phyloP scores from a whole-genome alignment of 768 basidiomycete genomes.

The Lanmaoa pseudosensibilis region DNA sequence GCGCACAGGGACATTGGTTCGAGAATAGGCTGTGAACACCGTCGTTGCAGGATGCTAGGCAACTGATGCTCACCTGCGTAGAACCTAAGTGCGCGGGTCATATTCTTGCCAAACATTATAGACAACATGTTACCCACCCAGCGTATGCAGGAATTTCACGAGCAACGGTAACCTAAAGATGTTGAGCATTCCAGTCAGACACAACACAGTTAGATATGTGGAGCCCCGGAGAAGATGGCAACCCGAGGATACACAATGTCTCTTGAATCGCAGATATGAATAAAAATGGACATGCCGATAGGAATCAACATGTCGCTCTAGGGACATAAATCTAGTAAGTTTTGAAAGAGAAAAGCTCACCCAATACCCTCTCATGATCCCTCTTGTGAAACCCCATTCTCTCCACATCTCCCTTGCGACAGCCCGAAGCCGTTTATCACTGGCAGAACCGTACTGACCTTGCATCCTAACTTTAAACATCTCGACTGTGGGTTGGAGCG shows the following conservation, averaged over 20 bases:
- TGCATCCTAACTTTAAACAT: constrained; percentile 99
- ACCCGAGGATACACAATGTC: neutral
- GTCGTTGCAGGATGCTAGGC: neutral
- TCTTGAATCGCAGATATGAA: neutral
- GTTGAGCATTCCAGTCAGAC: neutral
- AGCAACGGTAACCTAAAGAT: constrained; percentile 74
- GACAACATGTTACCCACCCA: constrained; percentile 40
- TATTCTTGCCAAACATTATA: neutral
- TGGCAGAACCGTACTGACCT: constrained; percentile 82
- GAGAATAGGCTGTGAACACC: neutral
- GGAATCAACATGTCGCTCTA: neutral
- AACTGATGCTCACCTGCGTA: constrained; percentile 50
- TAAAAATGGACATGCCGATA: neutral
- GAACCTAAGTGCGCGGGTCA: constrained; percentile 45
- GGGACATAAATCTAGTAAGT: neutral
- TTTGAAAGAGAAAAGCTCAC: constrained; percentile 40
- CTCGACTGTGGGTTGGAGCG: constrained; percentile 56
- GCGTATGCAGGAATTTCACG: constrained; percentile 97
- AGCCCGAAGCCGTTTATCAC: constrained; percentile 73
- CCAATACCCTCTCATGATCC: constrained; percentile 98
- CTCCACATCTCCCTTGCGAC: constrained; percentile 83
- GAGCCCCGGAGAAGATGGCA: neutral
- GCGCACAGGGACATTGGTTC: neutral
- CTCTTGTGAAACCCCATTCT: constrained; percentile 81
- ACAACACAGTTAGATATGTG: neutral